phyloP scores from a whole-genome alignment of 2,329 filamentous ascomycete genomes.

The Aspergillus arachidicola region DNA sequence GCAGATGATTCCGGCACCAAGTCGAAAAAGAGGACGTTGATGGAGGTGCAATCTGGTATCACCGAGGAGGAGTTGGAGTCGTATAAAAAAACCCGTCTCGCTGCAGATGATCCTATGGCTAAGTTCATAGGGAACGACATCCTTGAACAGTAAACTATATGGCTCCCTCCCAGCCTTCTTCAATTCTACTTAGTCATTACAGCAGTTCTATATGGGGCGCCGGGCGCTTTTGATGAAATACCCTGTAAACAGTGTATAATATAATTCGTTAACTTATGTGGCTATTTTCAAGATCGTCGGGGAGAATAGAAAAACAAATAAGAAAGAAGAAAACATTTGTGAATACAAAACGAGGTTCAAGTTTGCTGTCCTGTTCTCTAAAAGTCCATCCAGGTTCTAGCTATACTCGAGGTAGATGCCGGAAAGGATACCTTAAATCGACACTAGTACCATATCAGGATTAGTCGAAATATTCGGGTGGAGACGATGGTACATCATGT shows the following conservation, averaged over 20 bases:
- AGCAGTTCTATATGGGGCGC: conserved; percentile 13
- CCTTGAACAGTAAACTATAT: conserved; percentile 47
- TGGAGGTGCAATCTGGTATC: conserved; percentile 76
- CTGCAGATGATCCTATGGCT: conserved; percentile 84
- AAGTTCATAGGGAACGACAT: conserved; percentile 75
- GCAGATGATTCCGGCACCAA: conserved; percentile 36
- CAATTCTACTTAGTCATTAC: background rate
- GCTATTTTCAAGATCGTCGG: background rate
- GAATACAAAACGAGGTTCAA: background rate
- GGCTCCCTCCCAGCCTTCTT: background rate
- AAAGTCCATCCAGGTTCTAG: background rate
- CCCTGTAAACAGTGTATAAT: conserved; percentile 8
- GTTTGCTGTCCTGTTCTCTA: background rate
- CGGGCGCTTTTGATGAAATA: conserved; percentile 14
- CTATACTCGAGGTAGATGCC: background rate
- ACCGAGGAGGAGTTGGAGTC: conserved; percentile 84
- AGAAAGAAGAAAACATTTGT: background rate
- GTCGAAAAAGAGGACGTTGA: conserved; percentile 72
- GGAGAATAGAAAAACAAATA: background rate
- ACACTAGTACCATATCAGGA: background rate
- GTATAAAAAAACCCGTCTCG: conserved; percentile 74
- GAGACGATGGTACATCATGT: conserved; percentile 11
- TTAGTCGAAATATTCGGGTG: background rate
- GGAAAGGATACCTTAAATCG: background rate
- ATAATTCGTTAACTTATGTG: background rate